Base-by-base conservation (phyloP, 192 early-diverging fungal genomes). In the Umbelopsis ramanniana region DNA sequence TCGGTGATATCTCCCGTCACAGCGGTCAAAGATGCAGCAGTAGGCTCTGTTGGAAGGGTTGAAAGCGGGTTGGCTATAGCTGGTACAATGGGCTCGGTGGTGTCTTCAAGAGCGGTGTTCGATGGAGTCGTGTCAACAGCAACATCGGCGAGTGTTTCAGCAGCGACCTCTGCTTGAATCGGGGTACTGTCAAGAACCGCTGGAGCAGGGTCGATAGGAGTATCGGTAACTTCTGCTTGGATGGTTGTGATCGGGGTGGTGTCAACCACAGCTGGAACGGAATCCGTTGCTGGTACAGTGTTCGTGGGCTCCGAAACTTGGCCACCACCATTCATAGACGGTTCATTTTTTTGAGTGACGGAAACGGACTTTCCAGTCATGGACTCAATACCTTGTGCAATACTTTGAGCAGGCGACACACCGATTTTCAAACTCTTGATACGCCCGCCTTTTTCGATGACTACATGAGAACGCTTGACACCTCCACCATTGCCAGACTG, bases 351-450 rank as follows among this genome's bases (percentile, higher is more conserved):
- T 60, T 60, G 55, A 2, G 33, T 24, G 15, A 35, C 15, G 6
- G 33, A 3, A 26, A 63, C 33, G 11, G 57, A 29, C 35, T 63
- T 37, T 14, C 57, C 57, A 37, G 35, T 63, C 57, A 63, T 33
- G 33, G 57, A 33, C 17, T 63, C 57, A 7, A 63, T 37, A 19
- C 57, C 57, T 17, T 63, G 57, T 1, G 57, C 57, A 37, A 63
- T 63, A 37, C 57, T 63, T 33, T 63, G 57, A 0, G 57, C 57
- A 17, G 57, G 57, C 33, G 57, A 63, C 4, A 63, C 57, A 14
- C 57, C 33, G 33, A 63, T 63, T 29, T 63, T 63, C 26, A 63
- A 19, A 15, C 57, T 63, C 26, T 63, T 63, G 17, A 63, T 63
- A 5, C 57, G 24, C 11, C 57, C 57, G 12, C 57, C 57, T 33